phyloP scores from a whole-genome alignment of 2,329 filamentous ascomycete species.

The Chaetomiaceae sp. region DNA sequence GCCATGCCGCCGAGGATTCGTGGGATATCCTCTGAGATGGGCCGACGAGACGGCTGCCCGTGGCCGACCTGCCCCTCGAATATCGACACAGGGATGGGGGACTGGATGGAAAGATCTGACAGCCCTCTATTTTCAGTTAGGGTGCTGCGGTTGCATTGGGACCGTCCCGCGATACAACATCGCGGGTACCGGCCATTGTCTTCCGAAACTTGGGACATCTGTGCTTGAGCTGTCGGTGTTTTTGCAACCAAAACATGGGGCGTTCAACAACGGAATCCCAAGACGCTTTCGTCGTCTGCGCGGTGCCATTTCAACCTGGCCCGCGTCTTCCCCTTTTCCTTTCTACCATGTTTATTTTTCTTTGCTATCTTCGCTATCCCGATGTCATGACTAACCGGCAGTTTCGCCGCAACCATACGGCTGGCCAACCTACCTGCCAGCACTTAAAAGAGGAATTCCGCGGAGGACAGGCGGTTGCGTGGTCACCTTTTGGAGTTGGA shows the following conservation, averaged over 20 bases:
- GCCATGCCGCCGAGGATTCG: slow-evolving; percentile 92
- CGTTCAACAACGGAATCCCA: slow-evolving; percentile 72
- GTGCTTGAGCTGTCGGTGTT: slow-evolving; percentile 70
- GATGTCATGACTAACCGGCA: slow-evolving; percentile 7
- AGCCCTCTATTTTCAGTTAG: slow-evolving; percentile 17
- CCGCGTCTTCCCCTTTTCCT: slow-evolving; percentile 38
- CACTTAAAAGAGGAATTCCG: not conserved
- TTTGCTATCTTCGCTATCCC: slow-evolving; percentile 22
- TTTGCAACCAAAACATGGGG: slow-evolving; percentile 81
- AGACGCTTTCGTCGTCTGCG: slow-evolving; percentile 57
- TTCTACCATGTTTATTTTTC: slow-evolving; percentile 25
- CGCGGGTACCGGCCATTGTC: slow-evolving; percentile 46
- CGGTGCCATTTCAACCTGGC: slow-evolving; percentile 64
- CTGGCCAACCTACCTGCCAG: not conserved
- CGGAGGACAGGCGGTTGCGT: not conserved
- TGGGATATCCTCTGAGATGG: slow-evolving; percentile 82
- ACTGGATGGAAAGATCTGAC: slow-evolving; percentile 28
- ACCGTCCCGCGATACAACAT: slow-evolving; percentile 69
- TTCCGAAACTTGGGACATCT: slow-evolving; percentile 58
- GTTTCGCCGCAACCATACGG: not conserved
- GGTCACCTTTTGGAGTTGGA: no score
- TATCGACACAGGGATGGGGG: slow-evolving; percentile 19
- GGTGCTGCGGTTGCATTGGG: slow-evolving; percentile 30
- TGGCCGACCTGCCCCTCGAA: not conserved
- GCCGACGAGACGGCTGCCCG: not conserved